Evolutionary conservation across 345 rosid genomes (phyloP).

Genomic region (Lepidium aucheri): DNA sequence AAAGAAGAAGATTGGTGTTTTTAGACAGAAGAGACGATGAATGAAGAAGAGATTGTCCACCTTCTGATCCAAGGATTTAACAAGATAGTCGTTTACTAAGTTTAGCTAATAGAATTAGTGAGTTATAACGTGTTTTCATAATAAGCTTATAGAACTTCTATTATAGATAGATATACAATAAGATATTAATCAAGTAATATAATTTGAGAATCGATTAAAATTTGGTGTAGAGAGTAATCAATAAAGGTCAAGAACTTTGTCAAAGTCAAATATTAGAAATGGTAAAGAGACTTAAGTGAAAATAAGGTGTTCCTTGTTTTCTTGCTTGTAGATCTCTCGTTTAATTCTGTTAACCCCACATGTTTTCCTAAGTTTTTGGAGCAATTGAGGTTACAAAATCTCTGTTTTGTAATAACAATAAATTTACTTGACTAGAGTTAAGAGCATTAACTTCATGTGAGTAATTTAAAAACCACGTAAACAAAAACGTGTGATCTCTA

Average conservation of each 20-base stretch:
- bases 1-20: not conserved
- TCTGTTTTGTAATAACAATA: not conserved
- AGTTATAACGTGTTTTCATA: conserved; percentile 10
- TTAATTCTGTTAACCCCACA: conserved; percentile 10
- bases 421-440: not conserved
- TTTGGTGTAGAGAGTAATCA: not conserved
- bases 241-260: conserved; percentile 20
- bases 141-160: not conserved
- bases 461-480: not conserved
- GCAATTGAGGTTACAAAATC: not conserved
- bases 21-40: conserved; percentile 2
- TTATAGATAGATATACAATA: not conserved
- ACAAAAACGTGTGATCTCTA: not conserved
- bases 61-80: conserved; percentile 17
- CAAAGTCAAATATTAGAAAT: conserved; percentile 18
- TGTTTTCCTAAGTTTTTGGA: conserved; percentile 22
- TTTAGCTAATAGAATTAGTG: conserved; percentile 19
- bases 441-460: not conserved
- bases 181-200: too few relatives aligned
- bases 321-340: conserved; percentile 32
- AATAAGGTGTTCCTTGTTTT: conserved; percentile 24
- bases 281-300: conserved; percentile 21
- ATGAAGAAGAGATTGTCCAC: conserved; percentile 17
- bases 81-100: conserved; percentile 25
- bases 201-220: not conserved